A percentile compares a stretch with the other conserved stretches of the same genome.
Conservation (phyloP, 106 monocot genomes). For the Iris macrosiphon region DNA sequence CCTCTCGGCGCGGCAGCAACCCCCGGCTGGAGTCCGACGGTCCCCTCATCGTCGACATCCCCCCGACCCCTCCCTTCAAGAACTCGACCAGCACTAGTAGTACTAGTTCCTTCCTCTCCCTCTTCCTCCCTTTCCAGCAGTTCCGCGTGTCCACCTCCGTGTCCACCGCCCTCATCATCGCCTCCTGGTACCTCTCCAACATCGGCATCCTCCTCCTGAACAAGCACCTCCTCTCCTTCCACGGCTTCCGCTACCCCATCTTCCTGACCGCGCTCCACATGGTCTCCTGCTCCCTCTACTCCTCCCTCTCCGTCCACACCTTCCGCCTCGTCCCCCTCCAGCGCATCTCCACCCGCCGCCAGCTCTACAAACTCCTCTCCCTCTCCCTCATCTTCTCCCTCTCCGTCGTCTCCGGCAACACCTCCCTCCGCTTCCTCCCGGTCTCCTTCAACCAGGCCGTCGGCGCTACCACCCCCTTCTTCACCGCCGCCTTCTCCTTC, state of each 20-base stretch:
- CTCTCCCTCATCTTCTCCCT: constrained; percentile 42
- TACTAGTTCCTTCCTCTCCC: constrained; percentile 5
- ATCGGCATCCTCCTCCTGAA: constrained; percentile 50
- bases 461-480: constrained; percentile 55
- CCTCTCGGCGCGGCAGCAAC: constrained; percentile 26
- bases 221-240: constrained; percentile 43
- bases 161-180: constrained; percentile 19
- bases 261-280: constrained; percentile 56
- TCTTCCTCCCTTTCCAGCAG: constrained; percentile 8
- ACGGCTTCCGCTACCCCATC: constrained; percentile 48
- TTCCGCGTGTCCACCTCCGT: not conserved
- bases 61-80: constrained; percentile 15
- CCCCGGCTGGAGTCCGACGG: constrained; percentile 23
- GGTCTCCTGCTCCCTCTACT: constrained; percentile 35
- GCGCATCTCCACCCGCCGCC: constrained; percentile 30
- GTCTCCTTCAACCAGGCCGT: constrained; percentile 53
- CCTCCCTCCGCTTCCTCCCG: constrained; percentile 44
- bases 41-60: constrained; percentile 21
- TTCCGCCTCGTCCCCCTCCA: constrained; percentile 36
- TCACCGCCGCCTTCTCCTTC: constrained; percentile 43
- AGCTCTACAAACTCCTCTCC: constrained; percentile 36
- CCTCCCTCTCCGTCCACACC: constrained; percentile 25
- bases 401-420: constrained; percentile 47
- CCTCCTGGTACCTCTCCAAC: constrained; percentile 45
- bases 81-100: not conserved